These are phyloP conservation scores for Austropuccinia psidii DNA, from an alignment of 1,284 basidiomycete species.

Conservation along the genomic window DNA sequence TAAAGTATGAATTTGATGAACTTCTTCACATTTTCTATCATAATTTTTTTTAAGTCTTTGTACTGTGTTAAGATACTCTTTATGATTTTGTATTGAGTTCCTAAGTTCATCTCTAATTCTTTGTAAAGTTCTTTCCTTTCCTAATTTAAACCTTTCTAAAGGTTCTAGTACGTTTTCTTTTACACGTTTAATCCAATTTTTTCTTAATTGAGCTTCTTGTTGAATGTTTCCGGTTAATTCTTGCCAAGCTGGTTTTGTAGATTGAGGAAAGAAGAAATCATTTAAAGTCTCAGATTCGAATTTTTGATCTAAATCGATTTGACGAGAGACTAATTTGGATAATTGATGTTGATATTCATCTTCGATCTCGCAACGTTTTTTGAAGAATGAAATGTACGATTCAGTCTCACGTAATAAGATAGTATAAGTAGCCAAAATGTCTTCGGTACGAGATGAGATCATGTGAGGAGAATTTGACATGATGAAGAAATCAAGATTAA, in stretches of 20 bases:
- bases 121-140: conserved; percentile 6
- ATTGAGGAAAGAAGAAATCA: not conserved
- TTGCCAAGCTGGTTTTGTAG: conserved; percentile 19
- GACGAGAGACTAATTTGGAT: conserved; percentile 2
- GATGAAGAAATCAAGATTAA: too few relatives aligned
- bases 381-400: conserved; percentile 27
- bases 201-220: conserved; percentile 25
- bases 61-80: conserved; percentile 29
- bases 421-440: conserved; percentile 14
- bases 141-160: conserved; percentile 13
- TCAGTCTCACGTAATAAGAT: conserved; percentile 15
- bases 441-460: conserved; percentile 15
- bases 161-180: conserved; percentile 32
- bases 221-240: conserved; percentile 15
- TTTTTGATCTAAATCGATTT: conserved; percentile 23
- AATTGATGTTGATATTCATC: conserved; percentile 28
- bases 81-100: conserved; percentile 19
- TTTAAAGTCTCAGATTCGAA: not conserved
- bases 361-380: conserved; percentile 35
- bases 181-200: conserved; percentile 27
- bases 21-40: conserved; percentile 35
- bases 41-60: conserved; percentile 34
- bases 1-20: conserved; percentile 15
- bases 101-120: conserved; percentile 32
- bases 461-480: too few relatives aligned